Evolutionary conservation across 73 alveolate species (phyloP).

Genomic region (Blepharisma japonicum): DNA sequence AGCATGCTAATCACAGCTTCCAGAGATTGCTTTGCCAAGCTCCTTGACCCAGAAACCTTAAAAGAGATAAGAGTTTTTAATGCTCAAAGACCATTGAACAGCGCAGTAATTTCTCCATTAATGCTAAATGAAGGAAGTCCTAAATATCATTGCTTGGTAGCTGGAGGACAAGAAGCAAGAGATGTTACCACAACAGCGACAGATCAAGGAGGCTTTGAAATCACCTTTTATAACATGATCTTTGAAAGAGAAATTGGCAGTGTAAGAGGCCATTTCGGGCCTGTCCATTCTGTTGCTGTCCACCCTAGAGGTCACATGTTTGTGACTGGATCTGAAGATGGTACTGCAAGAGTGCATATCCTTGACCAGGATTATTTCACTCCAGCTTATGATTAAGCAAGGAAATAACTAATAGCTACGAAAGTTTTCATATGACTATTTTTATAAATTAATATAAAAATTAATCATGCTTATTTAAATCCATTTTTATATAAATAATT

Average conservation of each 20-base stretch:
- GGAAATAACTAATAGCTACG: no score
- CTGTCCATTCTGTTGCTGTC: conserved; percentile 68
- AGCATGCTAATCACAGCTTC: conserved; percentile 74
- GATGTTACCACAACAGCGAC: conserved; percentile 71
- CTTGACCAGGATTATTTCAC: conserved; percentile 63
- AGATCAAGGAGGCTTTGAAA: conserved; percentile 75
- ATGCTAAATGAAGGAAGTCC: conserved; percentile 37
- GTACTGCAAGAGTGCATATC: conserved; percentile 67
- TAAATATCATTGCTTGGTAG: conserved; percentile 67
- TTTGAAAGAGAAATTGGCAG: conserved; percentile 64
- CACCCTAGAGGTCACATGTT: conserved; percentile 65
- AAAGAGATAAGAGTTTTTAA: conserved; percentile 50
- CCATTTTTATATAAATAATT: no score
- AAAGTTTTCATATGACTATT: no score
- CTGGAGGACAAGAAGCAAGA: conserved; percentile 84
- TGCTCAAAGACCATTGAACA: conserved; percentile 67
- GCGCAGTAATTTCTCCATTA: conserved; percentile 62
- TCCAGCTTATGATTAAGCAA: neutral
- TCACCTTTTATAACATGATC: conserved; percentile 55
- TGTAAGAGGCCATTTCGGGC: conserved; percentile 81
- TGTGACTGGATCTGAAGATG: conserved; percentile 76
- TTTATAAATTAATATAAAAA: no score
- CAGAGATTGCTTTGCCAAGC: conserved; percentile 60
- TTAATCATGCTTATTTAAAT: no score
- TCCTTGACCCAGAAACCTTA: conserved; percentile 62